Evolutionary conservation across 192 early-diverging fungal species (phyloP), one percentile per base, ranked within the genome.

Genomic region (Linderina pennispora): DNA sequence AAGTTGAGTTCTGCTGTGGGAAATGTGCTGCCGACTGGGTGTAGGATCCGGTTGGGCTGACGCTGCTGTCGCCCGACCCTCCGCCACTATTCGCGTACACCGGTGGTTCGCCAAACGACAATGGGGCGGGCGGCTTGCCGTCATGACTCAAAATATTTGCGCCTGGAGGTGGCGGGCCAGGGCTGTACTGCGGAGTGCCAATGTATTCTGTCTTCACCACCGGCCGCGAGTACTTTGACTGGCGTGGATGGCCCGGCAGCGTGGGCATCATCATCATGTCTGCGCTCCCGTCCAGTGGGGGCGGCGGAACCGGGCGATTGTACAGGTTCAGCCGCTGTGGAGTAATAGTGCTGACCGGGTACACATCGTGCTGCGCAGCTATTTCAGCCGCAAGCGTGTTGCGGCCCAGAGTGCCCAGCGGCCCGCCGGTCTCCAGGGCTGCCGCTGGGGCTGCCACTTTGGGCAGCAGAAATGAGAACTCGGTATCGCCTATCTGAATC

Each of bases 401-500:
- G n/a, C n/a, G n/a, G n/a, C n/a, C n/a, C n/a, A n/a, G n/a, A n/a
- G n/a, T n/a, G n/a, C n/a, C n/a, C n/a, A n/a, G 45, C 6, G 28
- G 28, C 6, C 28, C 28, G 11, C 6, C 28, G 11, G 28, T 8
- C 28, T 5, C 5, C 28, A 31, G 28, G 6, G 28, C 28, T 20
- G 50, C 18, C 11, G 59, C 48, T 1, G 53, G 21, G 47, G 53
- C 35, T 1, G 65, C 56, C 0, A 55, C 54, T 45, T 70, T 79
- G 22, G 88, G 88, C 18, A 91, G 76, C 40, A 94, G 50, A 49
- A 94, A 94, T 6, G 80, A 64, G 59, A 90, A 87, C 32, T 81
- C 78, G 19, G 84, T 76, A 25, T 90, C 87, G 44, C 86, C 87
- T 57, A 94, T 89, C 51, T 85, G 86, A n/a, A 94, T 82, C 40